phyloP scores from a whole-genome alignment of 1,284 basidiomycete species.

The Wallemia ichthyophaga region DNA sequence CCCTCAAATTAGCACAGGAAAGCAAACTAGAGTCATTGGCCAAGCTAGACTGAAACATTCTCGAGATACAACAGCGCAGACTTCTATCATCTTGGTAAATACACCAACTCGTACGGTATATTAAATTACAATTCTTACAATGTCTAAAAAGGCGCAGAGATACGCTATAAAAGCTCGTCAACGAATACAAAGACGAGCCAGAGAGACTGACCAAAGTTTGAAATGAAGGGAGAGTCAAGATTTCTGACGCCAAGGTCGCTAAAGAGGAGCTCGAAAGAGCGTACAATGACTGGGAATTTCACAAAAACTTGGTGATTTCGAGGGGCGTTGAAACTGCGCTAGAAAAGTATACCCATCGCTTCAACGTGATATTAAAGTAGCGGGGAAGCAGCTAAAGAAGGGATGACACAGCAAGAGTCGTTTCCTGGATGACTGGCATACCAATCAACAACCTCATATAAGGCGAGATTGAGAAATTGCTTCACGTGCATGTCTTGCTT shows the following conservation, averaged over 20 bases:
- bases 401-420: conserved; percentile 61
- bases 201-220: conserved; percentile 33
- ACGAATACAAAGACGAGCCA: conserved; percentile 30
- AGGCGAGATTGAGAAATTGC: conserved; percentile 62
- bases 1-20: conserved; percentile 68
- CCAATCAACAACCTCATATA: conserved; percentile 64
- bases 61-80: conserved; percentile 26
- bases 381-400: conserved; percentile 24
- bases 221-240: conserved; percentile 41
- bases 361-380: conserved; percentile 38
- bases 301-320: conserved; percentile 54
- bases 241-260: conserved; percentile 42
- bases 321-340: conserved; percentile 52
- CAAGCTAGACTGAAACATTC: conserved; percentile 44
- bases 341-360: conserved; percentile 55
- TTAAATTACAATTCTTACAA: conserved; percentile 65
- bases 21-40: conserved; percentile 66
- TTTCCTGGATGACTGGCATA: conserved; percentile 64
- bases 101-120: conserved; percentile 21
- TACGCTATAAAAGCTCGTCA: conserved; percentile 34
- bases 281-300: conserved; percentile 60
- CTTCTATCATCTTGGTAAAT: background rate
- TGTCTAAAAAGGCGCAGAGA: conserved; percentile 38
- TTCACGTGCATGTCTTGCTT: conserved; percentile 59
- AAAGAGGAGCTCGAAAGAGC: conserved; percentile 57